Evolutionary conservation across 2,329 filamentous ascomycete genomes (phyloP), one percentile per base, ranked within the genome.

Genomic region (Epichloe typhina): DNA sequence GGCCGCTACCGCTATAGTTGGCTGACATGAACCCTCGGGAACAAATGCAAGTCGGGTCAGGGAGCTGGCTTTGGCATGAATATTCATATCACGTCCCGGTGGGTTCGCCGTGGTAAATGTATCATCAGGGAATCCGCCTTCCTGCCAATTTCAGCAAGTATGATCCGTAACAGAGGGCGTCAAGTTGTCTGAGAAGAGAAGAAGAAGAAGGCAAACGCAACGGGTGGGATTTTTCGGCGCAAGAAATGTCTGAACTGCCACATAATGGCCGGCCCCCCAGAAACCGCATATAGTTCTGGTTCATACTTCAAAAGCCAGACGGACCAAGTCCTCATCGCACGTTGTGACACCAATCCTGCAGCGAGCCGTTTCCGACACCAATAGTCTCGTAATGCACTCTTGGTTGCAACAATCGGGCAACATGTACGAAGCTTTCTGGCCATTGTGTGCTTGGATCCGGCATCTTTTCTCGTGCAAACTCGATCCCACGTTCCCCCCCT

Each of bases 321-420:
- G 26, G 26, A 31, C 35, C 40, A 37, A 38, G 3, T 36, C 36
- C 17, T 35, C 37, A 35, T 46, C 36, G 23, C 36, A 23, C 36
- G 15, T 13, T 15, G 23, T 65, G 53, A 61, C 62, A 65, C 62
- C 43, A 53, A 54, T 23, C 46, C 60, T 64, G 63, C 56, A 56
- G 55, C 55, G 50, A 58, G 60, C 66, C 65, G 58, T 56, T 56
- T 62, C 59, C 60, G 58, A 64, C 63, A 62, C 64, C 57, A 62
- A 66, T 57, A 60, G 56, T 58, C 63, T 68, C 63, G 66, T 65
- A 67, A 64, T 64, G 52, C 49, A 45, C 23, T 49, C 46, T 39
- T 39, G 21, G 33, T 43, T n/a, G 33, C 31, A 21, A 17, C 6
- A 15, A 39, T 41, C 17, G 17, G 37, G 31, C 19, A 36, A 23